Base-by-base conservation (phyloP, 176 grass and related monocot species). In the Pharus latifolius region DNA sequence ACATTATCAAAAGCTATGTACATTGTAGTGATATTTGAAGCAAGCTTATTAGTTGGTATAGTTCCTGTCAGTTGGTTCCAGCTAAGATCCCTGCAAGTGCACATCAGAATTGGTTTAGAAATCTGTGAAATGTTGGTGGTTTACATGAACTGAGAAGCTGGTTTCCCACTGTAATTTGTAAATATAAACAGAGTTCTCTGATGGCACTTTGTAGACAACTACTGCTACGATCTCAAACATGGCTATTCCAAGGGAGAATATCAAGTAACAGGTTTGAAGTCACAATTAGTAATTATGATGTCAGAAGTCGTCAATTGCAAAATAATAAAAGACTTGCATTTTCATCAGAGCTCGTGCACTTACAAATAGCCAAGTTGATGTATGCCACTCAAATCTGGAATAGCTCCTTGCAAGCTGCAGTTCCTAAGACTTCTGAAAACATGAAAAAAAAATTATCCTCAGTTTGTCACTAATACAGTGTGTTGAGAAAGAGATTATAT, bases 401-500 rank as follows among this genome's bases (percentile, higher is more conserved):
- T 79, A 72, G 38, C 20, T 72, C 95, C 95, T 78, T 94, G 81
- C 83, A 99, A 81, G 72, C 64, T 84, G 83, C 95, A 99, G 71
- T 99, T 99, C 38, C 95, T 85, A 73, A 99, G 63, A 76, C 95
- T 99, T 87, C 95, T 99, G 87, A 37, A 51, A 82, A 72, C 9
- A 77, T 20, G n/a, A n/a, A 84, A 80, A 75, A 80, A 82, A 65
- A 64, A 73, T 32, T 69, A 26, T 63, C 64, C 20, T 76, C 47
- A 47, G 55, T 6, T 38, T 69, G 76, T 22, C 35, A 7, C 8
- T 15, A 24, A 26, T 75, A 75, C 23, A 4, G 44, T 27, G 16
- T 18, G n/a, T n/a, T n/a, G n/a, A n/a, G n/a, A n/a, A n/a, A n/a
- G n/a, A n/a, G n/a, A n/a, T n/a, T n/a, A n/a, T n/a, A n/a, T n/a